Evolutionary conservation across 805 yeast genomes (phyloP).

Genomic region (Candida methanosorbosa): DNA sequence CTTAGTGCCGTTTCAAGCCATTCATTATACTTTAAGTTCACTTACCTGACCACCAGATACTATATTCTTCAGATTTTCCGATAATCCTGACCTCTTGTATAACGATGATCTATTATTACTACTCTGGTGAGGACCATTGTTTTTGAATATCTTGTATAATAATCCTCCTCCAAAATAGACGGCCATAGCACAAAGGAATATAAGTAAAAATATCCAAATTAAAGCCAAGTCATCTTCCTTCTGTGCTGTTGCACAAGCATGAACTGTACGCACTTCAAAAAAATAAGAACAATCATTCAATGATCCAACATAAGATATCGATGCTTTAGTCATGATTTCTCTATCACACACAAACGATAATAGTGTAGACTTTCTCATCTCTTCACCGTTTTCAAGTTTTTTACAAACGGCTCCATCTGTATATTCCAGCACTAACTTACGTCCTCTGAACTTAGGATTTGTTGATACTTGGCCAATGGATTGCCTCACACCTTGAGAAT

Average conservation of each 20-base stretch:
- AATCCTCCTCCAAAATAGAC: constrained; percentile 35
- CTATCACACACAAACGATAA: constrained; percentile 73
- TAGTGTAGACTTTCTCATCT: constrained; percentile 50
- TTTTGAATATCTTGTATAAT: background rate
- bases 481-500: constrained; percentile 30
- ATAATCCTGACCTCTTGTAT: too few relatives aligned
- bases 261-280: constrained; percentile 77
- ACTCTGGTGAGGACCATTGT: background rate
- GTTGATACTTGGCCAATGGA: constrained; percentile 58
- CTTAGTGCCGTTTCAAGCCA: too few relatives aligned
- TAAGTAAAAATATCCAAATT: constrained; percentile 54
- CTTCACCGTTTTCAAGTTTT: constrained; percentile 35
- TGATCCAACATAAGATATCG: constrained; percentile 61
- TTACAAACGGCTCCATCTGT: constrained; percentile 56
- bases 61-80: too few relatives aligned
- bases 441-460: constrained; percentile 61
- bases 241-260: constrained; percentile 79
- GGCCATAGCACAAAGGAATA: constrained; percentile 31
- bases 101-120: too few relatives aligned
- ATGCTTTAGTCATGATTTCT: constrained; percentile 57
- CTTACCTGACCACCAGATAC: too few relatives aligned
- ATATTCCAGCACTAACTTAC: constrained; percentile 62
- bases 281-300: constrained; percentile 71
- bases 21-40: too few relatives aligned
- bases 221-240: constrained; percentile 56